These are phyloP conservation scores for Candida argentea DNA, from an alignment of 805 yeast species.

Conservation along the genomic window DNA sequence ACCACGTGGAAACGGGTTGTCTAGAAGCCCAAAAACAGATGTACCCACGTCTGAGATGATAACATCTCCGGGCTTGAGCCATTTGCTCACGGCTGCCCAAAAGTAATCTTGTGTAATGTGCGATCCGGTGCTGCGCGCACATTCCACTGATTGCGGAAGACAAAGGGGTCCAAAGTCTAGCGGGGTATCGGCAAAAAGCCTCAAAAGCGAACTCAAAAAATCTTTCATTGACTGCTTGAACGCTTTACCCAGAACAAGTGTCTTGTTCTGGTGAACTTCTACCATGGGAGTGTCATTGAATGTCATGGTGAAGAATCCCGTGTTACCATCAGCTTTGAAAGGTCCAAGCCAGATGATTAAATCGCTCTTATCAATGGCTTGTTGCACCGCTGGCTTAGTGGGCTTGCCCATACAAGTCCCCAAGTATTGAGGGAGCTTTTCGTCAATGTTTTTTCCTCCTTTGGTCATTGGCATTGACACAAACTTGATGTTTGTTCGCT, in stretches of 20 bases:
- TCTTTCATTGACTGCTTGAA: constrained; percentile 14
- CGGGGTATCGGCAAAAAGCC: constrained; percentile 25
- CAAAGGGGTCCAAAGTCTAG: constrained; percentile 8
- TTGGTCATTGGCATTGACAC: constrained; percentile 17
- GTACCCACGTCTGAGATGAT: constrained; percentile 20
- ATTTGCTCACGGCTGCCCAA: constrained; percentile 14
- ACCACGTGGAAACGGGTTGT: constrained; percentile 15
- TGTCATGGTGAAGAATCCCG: constrained; percentile 14
- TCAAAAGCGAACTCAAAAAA: constrained; percentile 6
- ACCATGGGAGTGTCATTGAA: constrained; percentile 12
- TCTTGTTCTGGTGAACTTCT: constrained; percentile 15
- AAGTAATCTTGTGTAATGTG: constrained; percentile 15
- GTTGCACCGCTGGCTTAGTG: constrained; percentile 14
- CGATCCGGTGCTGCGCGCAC: neutral
- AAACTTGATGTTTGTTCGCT: constrained; percentile 10
- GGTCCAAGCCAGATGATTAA: constrained; percentile 15
- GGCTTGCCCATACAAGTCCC: constrained; percentile 16
- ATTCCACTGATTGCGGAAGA: neutral
- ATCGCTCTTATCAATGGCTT: constrained; percentile 12
- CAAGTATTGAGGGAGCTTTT: constrained; percentile 10
- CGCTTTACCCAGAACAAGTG: constrained; percentile 9
- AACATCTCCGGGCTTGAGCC: constrained; percentile 19
- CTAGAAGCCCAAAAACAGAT: constrained; percentile 18
- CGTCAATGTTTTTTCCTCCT: constrained; percentile 11
- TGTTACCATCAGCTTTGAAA: constrained; percentile 13